Evolutionary conservation across 208 protist species (phyloP).

Genomic region (Leishmania lainsoni): DNA sequence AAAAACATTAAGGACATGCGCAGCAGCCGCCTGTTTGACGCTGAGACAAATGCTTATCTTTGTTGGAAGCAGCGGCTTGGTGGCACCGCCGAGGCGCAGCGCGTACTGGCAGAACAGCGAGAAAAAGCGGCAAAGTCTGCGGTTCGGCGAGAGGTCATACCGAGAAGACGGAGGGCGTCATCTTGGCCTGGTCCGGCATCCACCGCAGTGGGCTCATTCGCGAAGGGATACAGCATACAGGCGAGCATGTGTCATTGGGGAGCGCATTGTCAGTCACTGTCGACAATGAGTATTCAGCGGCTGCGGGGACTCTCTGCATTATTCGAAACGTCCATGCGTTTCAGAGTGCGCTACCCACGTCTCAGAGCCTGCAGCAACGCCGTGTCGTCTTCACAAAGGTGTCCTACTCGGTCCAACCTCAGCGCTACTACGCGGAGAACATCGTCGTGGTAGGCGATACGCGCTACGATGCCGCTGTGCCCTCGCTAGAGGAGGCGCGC

Average conservation of each 20-base stretch:
- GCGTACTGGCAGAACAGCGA: slow-evolving; percentile 37
- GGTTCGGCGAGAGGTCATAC: slow-evolving; percentile 48
- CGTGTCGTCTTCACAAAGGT: slow-evolving; percentile 76
- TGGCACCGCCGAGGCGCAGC: slow-evolving; percentile 49
- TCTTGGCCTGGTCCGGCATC: slow-evolving; percentile 76
- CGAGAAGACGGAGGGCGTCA: slow-evolving; percentile 33
- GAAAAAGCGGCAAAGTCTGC: slow-evolving; percentile 26
- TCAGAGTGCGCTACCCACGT: slow-evolving; percentile 77
- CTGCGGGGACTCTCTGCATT: slow-evolving; percentile 43
- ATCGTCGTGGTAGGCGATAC: slow-evolving; percentile 59
- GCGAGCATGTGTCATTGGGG: neutral
- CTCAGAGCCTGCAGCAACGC: slow-evolving; percentile 61
- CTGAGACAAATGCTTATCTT: slow-evolving; percentile 63
- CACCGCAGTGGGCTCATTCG: slow-evolving; percentile 80
- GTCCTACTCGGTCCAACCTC: slow-evolving; percentile 50
- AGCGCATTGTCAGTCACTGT: slow-evolving; percentile 13
- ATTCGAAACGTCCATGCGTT: slow-evolving; percentile 84
- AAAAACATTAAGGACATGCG: slow-evolving; percentile 83
- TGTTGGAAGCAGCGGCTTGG: slow-evolving; percentile 51
- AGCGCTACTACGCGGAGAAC: slow-evolving; percentile 73
- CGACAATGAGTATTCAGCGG: slow-evolving; percentile 2
- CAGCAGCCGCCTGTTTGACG: slow-evolving; percentile 67
- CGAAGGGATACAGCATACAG: slow-evolving; percentile 15
- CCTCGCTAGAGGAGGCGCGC: slow-evolving; percentile 42
- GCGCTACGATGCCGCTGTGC: slow-evolving; percentile 48